phyloP scores from a whole-genome alignment of 768 basidiomycete genomes.

The Dacryopinax primogenitus region DNA sequence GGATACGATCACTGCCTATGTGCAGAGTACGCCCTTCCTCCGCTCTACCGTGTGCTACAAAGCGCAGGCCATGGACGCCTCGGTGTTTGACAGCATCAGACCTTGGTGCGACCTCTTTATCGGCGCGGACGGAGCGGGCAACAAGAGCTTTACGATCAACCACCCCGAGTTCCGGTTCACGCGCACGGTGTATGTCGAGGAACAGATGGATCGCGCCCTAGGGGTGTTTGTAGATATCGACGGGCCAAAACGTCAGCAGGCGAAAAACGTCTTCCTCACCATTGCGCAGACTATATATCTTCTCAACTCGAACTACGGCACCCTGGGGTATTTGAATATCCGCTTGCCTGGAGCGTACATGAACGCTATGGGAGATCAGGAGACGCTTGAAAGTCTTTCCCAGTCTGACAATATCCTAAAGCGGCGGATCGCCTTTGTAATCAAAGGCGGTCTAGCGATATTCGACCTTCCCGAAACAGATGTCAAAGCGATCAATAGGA shows the following conservation, averaged over 20 bases:
- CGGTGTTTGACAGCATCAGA: not conserved
- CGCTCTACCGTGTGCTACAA: not conserved
- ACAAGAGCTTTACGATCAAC: slow-evolving; percentile 8
- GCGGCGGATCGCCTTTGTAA: not conserved
- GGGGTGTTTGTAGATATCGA: not conserved
- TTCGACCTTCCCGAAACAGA: slow-evolving; percentile 3
- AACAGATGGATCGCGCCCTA: slow-evolving; percentile 4
- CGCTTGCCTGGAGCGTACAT: not conserved
- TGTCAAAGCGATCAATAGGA: not conserved
- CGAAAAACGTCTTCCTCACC: slow-evolving; percentile 5
- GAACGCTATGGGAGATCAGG: not conserved
- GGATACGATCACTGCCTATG: not conserved
- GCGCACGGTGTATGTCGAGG: not conserved
- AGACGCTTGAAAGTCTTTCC: not conserved
- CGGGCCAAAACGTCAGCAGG: not conserved
- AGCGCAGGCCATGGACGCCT: not conserved
- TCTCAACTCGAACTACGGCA: slow-evolving; percentile 7
- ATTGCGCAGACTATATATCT: slow-evolving; percentile 4
- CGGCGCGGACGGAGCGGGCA: slow-evolving; percentile 6
- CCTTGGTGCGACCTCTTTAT: slow-evolving; percentile 9
- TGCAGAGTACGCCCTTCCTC: slow-evolving; percentile 3
- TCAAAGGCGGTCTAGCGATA: slow-evolving; percentile 2
- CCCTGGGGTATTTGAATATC: not conserved
- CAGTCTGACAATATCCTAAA: not conserved
- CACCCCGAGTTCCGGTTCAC: not conserved